These are phyloP conservation scores for Silene uniflora DNA, from an alignment of 148 eudicot genomes.

Conservation along the genomic window DNA sequence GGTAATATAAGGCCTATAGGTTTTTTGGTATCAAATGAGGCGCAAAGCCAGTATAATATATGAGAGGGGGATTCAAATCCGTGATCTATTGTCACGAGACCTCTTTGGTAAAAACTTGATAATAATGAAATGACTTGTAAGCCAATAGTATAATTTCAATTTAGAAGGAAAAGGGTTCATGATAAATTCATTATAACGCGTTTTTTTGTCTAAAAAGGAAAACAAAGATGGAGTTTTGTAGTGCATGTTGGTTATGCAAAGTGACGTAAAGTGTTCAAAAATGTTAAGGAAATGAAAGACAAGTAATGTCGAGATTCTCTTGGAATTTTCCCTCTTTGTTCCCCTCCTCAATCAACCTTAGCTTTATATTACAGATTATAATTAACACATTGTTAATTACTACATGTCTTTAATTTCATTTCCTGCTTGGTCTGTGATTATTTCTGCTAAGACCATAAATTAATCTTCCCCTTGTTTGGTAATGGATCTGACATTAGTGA, in stretches of 20 bases:
- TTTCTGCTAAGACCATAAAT: not conserved
- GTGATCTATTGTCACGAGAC: no score
- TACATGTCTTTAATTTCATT: not conserved
- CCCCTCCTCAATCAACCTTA: not conserved
- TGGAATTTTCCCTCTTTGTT: not conserved
- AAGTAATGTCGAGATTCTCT: not conserved
- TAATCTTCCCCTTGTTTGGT: not conserved
- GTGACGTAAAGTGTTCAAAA: conserved; percentile 11
- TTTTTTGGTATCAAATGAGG: no score
- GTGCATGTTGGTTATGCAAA: not conserved
- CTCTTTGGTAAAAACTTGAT: no score
- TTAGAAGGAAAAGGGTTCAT: no score
- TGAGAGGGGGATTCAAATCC: no score
- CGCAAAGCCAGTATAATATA: no score
- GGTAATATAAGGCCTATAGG: not conserved
- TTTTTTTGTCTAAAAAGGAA: no score
- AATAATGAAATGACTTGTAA: no score
- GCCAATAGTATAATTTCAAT: no score
- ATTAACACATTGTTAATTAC: not conserved
- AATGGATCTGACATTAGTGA: not conserved
- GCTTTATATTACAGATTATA: not conserved
- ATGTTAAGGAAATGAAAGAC: conserved; percentile 1
- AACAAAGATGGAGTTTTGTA: not conserved
- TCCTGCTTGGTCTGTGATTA: not conserved
- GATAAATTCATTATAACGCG: not conserved